Evolutionary conservation across 495 filamentous ascomycete species (phyloP), one percentile per base, ranked within the genome.

Genomic region (Penicillium chermesinum): DNA sequence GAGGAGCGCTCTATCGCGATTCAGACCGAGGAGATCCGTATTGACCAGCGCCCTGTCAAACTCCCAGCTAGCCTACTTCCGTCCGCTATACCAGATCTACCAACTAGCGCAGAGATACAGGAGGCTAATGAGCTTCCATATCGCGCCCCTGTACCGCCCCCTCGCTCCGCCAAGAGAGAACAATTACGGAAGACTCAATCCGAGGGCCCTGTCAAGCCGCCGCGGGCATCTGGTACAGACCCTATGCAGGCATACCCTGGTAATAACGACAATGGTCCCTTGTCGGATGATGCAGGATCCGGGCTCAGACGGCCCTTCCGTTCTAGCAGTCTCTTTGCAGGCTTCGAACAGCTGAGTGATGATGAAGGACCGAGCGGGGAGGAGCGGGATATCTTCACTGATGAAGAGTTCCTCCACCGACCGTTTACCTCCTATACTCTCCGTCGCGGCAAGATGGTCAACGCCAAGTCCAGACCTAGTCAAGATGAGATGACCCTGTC

Each of bases 21-120:
- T 36, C 94, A 98, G 72, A 98, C 93, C 8, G 89, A 96, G 46
- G 84, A 86, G 50, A 95, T 96, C 50, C 73, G 83, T 37, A 74
- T 90, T 14, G 90, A 91, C 62, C 79, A 78, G 67, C 77, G 89
- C 44, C 72, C 85, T 20, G 75, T 83, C 35, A 86, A 80, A 57
- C 67, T 96, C 14, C 87, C 88, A 16, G 78, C 85, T 1, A 85
- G 90, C 59, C 73, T 96, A 41, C 79, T 87, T 25, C 85, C 89
- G 2, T 89, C 87, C 7, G 75, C 84, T 14, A 74, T 75, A 49
- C 66, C 64, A 38, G 70, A 71, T 38, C 35, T 67, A 32, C 65
- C 67, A n/a, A 44, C 58, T 20, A 52, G 41, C n/a, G 41, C 52
- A 18, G 49, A 55, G 46, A 15, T 53, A 20, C 50, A 55, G n/a